phyloP scores from a whole-genome alignment of 2,329 filamentous ascomycete genomes.

The Mariannaea sp. region DNA sequence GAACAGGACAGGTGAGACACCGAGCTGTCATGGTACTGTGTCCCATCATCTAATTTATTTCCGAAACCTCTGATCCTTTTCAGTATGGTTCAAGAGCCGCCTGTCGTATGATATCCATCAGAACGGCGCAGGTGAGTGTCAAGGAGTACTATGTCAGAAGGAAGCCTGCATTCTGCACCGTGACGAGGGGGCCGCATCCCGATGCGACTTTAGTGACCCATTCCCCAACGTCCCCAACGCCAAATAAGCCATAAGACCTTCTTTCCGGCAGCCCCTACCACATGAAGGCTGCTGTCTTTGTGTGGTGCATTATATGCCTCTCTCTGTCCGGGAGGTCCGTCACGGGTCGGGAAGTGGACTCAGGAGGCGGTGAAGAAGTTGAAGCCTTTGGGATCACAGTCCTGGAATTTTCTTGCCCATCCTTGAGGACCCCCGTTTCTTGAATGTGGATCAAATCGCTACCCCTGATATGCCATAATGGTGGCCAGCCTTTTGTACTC shows the following conservation, averaged over 20 bases:
- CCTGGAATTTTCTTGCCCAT: constrained; percentile 33
- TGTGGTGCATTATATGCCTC: constrained; percentile 32
- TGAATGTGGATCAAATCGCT: constrained; percentile 31
- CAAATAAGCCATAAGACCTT: constrained; percentile 32
- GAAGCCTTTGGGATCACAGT: constrained; percentile 26
- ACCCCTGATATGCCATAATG: constrained; percentile 28
- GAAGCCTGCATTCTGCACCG: constrained; percentile 34
- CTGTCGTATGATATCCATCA: constrained; percentile 33
- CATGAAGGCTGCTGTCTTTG: constrained; percentile 24
- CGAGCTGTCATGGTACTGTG: background rate
- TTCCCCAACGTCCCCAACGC: constrained; percentile 32
- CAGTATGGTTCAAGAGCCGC: constrained; percentile 13
- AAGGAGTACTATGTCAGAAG: constrained; percentile 24
- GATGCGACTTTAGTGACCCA: constrained; percentile 37
- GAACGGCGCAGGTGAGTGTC: constrained; percentile 14
- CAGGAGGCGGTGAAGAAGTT: constrained; percentile 36
- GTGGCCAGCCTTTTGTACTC: constrained; percentile 21
- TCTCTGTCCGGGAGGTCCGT: constrained; percentile 23
- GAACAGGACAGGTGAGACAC: constrained; percentile 15
- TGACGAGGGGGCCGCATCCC: constrained; percentile 30
- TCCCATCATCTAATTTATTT: background rate
- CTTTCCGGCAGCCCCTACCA: constrained; percentile 31
- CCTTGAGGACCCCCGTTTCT: constrained; percentile 24
- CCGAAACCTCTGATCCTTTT: background rate
- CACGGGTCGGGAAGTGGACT: constrained; percentile 28